These are phyloP conservation scores for Sporothrix pseudoabietina DNA, from an alignment of 2,329 filamentous ascomycete species.

Conservation along the genomic window DNA sequence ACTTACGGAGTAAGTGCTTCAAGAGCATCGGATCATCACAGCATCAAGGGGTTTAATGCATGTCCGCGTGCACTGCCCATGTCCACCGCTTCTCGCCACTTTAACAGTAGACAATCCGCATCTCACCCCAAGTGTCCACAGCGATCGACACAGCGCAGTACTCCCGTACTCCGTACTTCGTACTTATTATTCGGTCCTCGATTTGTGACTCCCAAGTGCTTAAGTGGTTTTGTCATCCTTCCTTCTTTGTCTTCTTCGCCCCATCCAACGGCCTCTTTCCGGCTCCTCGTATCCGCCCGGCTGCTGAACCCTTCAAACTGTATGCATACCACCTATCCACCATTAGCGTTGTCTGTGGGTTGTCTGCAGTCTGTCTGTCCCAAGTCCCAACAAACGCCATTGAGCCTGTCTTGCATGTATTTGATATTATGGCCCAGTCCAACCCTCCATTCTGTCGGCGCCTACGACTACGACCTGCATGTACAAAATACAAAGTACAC, in stretches of 20 bases:
- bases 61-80: background rate
- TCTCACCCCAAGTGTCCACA: background rate
- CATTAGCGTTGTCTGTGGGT: background rate
- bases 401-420: background rate
- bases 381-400: background rate
- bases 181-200: background rate
- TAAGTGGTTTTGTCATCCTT: background rate
- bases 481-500: background rate
- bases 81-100: conserved; percentile 8
- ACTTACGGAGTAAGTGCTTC: background rate
- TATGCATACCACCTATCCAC: background rate
- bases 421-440: background rate
- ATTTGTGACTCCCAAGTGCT: background rate
- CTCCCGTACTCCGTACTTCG: background rate
- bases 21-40: background rate
- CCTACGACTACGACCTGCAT: background rate
- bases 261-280: conserved; percentile 3
- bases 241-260: conserved; percentile 3
- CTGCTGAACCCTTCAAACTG: background rate
- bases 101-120: background rate
- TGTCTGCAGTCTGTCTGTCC: background rate
- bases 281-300: conserved; percentile 1
- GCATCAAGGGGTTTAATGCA: background rate
- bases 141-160: background rate
- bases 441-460: background rate